phyloP scores from a whole-genome alignment of 176 grass and related monocot species.

The Rhynchospora breviuscula region DNA sequence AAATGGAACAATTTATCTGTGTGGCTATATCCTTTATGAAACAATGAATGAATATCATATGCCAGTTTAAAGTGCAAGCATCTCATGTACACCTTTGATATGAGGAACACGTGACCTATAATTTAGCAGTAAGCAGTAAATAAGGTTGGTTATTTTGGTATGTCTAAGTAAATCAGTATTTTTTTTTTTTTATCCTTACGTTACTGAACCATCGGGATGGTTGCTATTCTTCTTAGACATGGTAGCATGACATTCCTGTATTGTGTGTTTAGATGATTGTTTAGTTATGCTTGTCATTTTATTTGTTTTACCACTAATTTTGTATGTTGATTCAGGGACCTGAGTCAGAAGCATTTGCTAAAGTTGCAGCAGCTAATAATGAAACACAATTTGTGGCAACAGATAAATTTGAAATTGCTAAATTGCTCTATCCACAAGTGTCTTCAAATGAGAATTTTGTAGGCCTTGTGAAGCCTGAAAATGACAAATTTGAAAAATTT shows the following conservation, averaged over 20 bases:
- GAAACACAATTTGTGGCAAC: conserved; percentile 94
- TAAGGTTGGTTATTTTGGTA: neutral
- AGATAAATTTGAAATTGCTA: conserved; percentile 53
- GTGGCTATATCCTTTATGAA: neutral
- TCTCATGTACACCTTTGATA: neutral
- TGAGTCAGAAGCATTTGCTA: conserved; percentile 62
- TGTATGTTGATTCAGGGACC: conserved; percentile 42
- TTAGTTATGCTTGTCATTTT: neutral
- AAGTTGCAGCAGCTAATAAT: conserved; percentile 54
- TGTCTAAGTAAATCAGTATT: neutral
- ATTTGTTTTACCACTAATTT: neutral
- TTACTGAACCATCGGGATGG: neutral
- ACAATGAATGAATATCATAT: neutral
- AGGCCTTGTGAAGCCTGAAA: conserved; percentile 77
- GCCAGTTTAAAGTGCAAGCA: neutral
- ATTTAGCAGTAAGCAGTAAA: neutral
- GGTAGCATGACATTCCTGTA: neutral
- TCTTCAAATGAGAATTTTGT: conserved; percentile 57
- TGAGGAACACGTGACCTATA: neutral
- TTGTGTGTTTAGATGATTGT: neutral
- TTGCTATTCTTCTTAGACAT: neutral
- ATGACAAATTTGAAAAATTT: conserved; percentile 77
- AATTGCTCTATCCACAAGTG: conserved; percentile 62
- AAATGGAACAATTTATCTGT: neutral
- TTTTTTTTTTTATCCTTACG: neutral